A percentile compares a stretch with the other conserved stretches of the same genome.
phyloP scores from a whole-genome alignment of 2,329 filamentous ascomycete genomes.

The Byssothecium circinans region DNA sequence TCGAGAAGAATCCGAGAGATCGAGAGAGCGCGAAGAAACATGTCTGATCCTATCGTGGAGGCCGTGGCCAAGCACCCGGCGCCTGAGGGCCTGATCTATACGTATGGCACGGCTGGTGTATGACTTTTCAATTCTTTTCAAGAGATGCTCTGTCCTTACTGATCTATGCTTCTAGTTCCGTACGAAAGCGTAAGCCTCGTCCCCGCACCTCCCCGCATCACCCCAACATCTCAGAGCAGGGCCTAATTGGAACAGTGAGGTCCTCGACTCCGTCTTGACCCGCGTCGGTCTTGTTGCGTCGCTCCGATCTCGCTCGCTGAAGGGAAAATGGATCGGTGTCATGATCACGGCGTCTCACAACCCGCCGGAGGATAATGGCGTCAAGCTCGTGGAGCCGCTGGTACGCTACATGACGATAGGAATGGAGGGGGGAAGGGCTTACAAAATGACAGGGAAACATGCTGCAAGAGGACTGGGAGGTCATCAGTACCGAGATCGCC shows the following conservation, averaged over 20 bases:
- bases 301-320: conserved; percentile 85
- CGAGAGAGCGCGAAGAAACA: conserved; percentile 11
- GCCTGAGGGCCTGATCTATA: conserved; percentile 40
- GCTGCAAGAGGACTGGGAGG: conserved; percentile 88
- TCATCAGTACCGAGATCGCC: conserved; percentile 82
- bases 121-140: conserved; percentile 32
- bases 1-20: not conserved
- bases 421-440: conserved; percentile 10
- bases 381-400: conserved; percentile 90
- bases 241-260: conserved; percentile 56
- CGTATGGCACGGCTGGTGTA: conserved; percentile 52
- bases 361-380: conserved; percentile 65
- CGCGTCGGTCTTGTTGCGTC: conserved; percentile 87
- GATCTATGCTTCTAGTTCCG: conserved; percentile 56
- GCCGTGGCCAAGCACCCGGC: conserved; percentile 42
- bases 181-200: conserved; percentile 65
- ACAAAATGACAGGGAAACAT: conserved; percentile 76
- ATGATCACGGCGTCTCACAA: conserved; percentile 71
- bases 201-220: conserved; percentile 11
- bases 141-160: conserved; percentile 4
- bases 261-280: conserved; percentile 90
- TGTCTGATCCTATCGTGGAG: conserved; percentile 37
- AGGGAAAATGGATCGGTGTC: conserved; percentile 88
- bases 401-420: conserved; percentile 42
- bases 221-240: conserved; percentile 10